Evolutionary conservation across 1,284 basidiomycete genomes (phyloP).

Genomic region (Sanghuangporus weigelae): DNA sequence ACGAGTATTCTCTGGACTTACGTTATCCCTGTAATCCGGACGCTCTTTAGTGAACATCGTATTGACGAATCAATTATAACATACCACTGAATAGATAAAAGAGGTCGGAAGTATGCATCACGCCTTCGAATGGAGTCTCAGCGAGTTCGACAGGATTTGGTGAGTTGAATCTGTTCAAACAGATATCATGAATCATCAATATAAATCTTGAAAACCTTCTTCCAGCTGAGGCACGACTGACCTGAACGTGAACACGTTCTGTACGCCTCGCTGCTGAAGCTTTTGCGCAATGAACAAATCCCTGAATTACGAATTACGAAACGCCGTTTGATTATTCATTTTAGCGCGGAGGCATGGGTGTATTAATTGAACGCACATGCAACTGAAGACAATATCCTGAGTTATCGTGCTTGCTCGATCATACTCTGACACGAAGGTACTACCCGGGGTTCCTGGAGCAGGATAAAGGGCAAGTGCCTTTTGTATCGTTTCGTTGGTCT

Average conservation of each 20-base stretch:
- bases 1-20: slow-evolving; percentile 19
- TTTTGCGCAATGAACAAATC: slow-evolving; percentile 36
- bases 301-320: slow-evolving; percentile 25
- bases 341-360: background rate
- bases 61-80: background rate
- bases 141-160: slow-evolving; percentile 37
- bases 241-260: slow-evolving; percentile 31
- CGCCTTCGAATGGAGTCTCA: slow-evolving; percentile 33
- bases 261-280: slow-evolving; percentile 26
- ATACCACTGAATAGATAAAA: slow-evolving; percentile 40
- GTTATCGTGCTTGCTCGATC: slow-evolving; percentile 38
- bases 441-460: slow-evolving; percentile 29
- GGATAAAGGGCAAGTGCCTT: slow-evolving; percentile 37
- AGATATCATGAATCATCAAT: no score
- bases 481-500: slow-evolving; percentile 36
- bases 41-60: background rate
- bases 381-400: slow-evolving; percentile 39
- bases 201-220: no score
- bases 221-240: slow-evolving; percentile 19
- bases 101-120: slow-evolving; percentile 41
- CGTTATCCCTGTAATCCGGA: slow-evolving; percentile 29
- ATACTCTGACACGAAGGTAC: slow-evolving; percentile 36
- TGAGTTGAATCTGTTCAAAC: slow-evolving; percentile 21
- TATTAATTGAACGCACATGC: slow-evolving; percentile 33
- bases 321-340: background rate